Conservation (phyloP, 2,329 filamentous ascomycete genomes). For the Neurospora crassa region DNA sequence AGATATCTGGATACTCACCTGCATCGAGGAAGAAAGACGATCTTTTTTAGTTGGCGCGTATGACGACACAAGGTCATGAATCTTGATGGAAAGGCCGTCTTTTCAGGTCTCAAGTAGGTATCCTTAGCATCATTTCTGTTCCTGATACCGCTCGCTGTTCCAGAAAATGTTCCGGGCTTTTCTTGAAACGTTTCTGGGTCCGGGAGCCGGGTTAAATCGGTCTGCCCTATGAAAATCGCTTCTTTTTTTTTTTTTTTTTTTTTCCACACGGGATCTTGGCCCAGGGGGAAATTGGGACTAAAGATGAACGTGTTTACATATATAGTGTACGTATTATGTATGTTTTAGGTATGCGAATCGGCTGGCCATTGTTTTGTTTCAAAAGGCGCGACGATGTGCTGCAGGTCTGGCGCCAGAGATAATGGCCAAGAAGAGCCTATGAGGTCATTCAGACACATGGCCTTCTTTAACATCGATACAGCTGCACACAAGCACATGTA, state of each 20-base stretch:
- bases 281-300: not conserved
- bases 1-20: not conserved
- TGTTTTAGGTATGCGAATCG: not conserved
- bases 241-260: too few relatives aligned
- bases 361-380: not conserved
- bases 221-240: not conserved
- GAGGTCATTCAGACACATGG: not conserved
- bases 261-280: not conserved
- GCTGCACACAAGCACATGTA: not conserved
- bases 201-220: not conserved
- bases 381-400: not conserved
- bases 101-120: not conserved
- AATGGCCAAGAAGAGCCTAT: not conserved
- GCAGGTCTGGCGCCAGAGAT: not conserved
- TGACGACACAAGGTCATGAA: too few relatives aligned
- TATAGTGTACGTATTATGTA: not conserved
- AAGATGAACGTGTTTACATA: not conserved
- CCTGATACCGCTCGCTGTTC: not conserved
- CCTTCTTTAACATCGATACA: not conserved
- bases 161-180: not conserved
- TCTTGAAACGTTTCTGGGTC: not conserved
- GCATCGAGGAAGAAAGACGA: not conserved
- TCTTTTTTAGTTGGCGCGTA: not conserved
- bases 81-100: not conserved
- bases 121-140: not conserved